These are phyloP conservation scores for Hortiboletus campestris DNA, from an alignment of 768 basidiomycete species.

Conservation along the genomic window DNA sequence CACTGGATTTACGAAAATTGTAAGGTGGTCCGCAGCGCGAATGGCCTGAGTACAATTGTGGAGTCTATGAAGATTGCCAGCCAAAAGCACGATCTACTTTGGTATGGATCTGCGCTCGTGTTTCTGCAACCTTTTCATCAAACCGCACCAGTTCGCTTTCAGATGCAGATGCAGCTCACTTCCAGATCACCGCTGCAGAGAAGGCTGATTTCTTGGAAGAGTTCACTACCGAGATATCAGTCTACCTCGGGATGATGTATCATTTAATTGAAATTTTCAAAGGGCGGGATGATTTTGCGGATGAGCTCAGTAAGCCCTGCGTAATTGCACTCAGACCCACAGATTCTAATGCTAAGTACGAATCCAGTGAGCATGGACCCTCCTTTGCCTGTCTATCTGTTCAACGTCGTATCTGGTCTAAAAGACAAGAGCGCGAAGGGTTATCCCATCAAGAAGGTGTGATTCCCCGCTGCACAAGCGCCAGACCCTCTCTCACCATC, in stretches of 20 bases:
- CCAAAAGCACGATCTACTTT: conserved; percentile 80
- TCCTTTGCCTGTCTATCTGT: conserved; percentile 88
- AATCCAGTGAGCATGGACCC: conserved; percentile 88
- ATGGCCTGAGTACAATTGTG: conserved; percentile 80
- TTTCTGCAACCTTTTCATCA: background rate
- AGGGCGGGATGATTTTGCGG: conserved; percentile 91
- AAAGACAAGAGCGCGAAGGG: conserved; percentile 93
- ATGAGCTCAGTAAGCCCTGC: conserved; percentile 82
- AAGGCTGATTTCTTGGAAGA: conserved; percentile 83
- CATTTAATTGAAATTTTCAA: conserved; percentile 93
- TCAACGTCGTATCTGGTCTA: conserved; percentile 84
- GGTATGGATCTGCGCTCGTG: conserved; percentile 40
- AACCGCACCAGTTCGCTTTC: conserved; percentile 58
- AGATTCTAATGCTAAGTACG: conserved; percentile 4
- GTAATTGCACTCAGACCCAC: background rate
- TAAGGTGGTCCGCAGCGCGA: conserved; percentile 76
- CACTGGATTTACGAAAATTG: conserved; percentile 96
- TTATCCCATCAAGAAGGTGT: conserved; percentile 95
- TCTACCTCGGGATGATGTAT: conserved; percentile 94
- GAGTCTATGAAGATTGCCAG: conserved; percentile 89
- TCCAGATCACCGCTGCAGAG: conserved; percentile 68
- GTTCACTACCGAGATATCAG: conserved; percentile 86
- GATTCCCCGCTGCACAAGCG: conserved; percentile 6
- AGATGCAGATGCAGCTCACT: conserved; percentile 69
- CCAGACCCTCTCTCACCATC: conserved; percentile 4